Percentiles rank a stretch among this genome's conserved stretches.
Conservation (phyloP, 805 yeast genomes). For the Teunomyces cretensis region DNA sequence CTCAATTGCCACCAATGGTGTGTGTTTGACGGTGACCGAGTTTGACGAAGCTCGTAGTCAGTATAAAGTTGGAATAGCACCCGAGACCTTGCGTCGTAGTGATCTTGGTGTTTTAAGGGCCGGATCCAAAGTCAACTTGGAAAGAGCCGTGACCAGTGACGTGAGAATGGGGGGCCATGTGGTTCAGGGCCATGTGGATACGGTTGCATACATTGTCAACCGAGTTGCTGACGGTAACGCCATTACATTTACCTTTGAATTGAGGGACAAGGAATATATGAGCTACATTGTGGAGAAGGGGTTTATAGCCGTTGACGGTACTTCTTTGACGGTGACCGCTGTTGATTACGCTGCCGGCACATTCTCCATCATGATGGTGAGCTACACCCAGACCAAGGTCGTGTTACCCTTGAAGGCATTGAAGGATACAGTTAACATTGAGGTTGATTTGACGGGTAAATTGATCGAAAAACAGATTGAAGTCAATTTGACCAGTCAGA, state of each 20-base stretch:
- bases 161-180: constrained; percentile 95
- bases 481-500: constrained; percentile 53
- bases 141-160: constrained; percentile 84
- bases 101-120: constrained; percentile 60
- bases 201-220: constrained; percentile 65
- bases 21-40: constrained; percentile 89
- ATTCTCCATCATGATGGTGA: constrained; percentile 87
- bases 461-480: constrained; percentile 83
- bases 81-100: constrained; percentile 85
- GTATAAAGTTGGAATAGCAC: constrained; percentile 90
- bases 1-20: constrained; percentile 86
- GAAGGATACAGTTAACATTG: constrained; percentile 78
- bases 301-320: constrained; percentile 89
- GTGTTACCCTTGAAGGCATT: constrained; percentile 62
- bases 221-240: constrained; percentile 70
- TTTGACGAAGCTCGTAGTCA: constrained; percentile 47
- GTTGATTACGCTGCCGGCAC: constrained; percentile 59
- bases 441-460: constrained; percentile 94
- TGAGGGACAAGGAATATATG: constrained; percentile 60
- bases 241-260: constrained; percentile 67
- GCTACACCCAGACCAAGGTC: constrained; percentile 84
- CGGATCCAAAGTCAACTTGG: constrained; percentile 77
- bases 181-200: constrained; percentile 97
- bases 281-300: constrained; percentile 93
- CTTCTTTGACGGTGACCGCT: constrained; percentile 81